These are phyloP conservation scores for Apiospora sp. DNA, from an alignment of 2,329 filamentous ascomycete genomes.

Conservation along the genomic window DNA sequence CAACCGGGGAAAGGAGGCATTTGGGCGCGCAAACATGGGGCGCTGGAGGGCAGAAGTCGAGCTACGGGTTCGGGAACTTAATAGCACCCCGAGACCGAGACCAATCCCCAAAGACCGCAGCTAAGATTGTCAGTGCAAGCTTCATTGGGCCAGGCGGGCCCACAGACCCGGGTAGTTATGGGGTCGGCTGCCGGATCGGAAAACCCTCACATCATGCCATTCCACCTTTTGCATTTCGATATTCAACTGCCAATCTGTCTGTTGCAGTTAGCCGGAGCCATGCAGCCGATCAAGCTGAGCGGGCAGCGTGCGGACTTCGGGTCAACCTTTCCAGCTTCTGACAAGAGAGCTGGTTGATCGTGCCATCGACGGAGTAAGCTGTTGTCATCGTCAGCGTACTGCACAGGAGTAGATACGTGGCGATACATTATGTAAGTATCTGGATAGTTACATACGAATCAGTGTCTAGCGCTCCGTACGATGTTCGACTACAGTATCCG, in stretches of 20 bases:
- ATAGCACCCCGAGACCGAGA: conserved; percentile 6
- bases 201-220: background rate
- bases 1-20: background rate
- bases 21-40: background rate
- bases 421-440: background rate
- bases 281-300: background rate
- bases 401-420: background rate
- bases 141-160: conserved; percentile 14
- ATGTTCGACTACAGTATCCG: background rate
- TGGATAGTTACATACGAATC: too few relatives aligned
- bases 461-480: too few relatives aligned
- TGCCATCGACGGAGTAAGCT: background rate
- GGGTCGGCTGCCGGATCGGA: background rate
- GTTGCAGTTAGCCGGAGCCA: background rate
- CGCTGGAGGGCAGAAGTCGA: background rate
- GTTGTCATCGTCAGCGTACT: background rate
- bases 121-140: background rate
- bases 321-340: background rate
- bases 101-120: background rate
- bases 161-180: background rate
- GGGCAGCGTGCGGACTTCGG: background rate
- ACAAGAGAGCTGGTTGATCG: background rate
- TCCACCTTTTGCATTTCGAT: background rate
- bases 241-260: background rate
- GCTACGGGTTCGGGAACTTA: conserved; percentile 2